Percentiles rank a stretch among this genome's conserved stretches.
phyloP scores from a whole-genome alignment of 1,284 basidiomycete species.

The Caloboletus firmus region DNA sequence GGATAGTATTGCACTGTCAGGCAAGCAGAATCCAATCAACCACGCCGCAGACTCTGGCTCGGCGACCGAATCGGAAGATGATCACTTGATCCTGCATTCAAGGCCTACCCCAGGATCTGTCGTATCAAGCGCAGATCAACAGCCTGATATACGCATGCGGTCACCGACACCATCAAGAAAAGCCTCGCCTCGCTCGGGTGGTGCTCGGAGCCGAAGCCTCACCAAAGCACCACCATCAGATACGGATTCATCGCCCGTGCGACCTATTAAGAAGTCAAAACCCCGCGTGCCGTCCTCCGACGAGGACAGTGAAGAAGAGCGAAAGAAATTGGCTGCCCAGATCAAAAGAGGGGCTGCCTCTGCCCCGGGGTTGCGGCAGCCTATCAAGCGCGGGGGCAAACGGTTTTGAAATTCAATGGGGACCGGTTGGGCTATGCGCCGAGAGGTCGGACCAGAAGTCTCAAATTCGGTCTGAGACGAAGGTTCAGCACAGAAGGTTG shows the following conservation, averaged over 20 bases:
- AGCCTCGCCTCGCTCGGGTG: slow-evolving; percentile 16
- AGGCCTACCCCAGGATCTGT: slow-evolving; percentile 1
- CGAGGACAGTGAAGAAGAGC: slow-evolving; percentile 57
- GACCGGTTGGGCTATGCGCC: not conserved
- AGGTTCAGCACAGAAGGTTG: not conserved
- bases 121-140: slow-evolving; percentile 10
- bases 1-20: slow-evolving; percentile 1
- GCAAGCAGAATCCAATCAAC: slow-evolving; percentile 18
- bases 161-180: slow-evolving; percentile 24
- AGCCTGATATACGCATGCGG: slow-evolving; percentile 20
- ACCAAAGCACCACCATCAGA: slow-evolving; percentile 38
- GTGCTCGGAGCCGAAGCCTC: slow-evolving; percentile 22
- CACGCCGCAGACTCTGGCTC: slow-evolving; percentile 40
- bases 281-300: slow-evolving; percentile 42
- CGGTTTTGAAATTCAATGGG: slow-evolving; percentile 52
- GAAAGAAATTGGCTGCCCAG: slow-evolving; percentile 41
- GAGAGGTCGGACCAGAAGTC: slow-evolving; percentile 4
- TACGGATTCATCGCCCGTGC: slow-evolving; percentile 48
- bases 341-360: slow-evolving; percentile 36
- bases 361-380: slow-evolving; percentile 60
- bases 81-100: slow-evolving; percentile 10
- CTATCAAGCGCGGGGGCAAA: slow-evolving; percentile 69
- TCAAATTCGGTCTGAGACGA: not conserved
- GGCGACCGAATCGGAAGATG: slow-evolving; percentile 51
- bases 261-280: slow-evolving; percentile 49